These are phyloP conservation scores for Cupressus sempervirens DNA, from an alignment of 75 land plant genomes.

Conservation along the genomic window DNA sequence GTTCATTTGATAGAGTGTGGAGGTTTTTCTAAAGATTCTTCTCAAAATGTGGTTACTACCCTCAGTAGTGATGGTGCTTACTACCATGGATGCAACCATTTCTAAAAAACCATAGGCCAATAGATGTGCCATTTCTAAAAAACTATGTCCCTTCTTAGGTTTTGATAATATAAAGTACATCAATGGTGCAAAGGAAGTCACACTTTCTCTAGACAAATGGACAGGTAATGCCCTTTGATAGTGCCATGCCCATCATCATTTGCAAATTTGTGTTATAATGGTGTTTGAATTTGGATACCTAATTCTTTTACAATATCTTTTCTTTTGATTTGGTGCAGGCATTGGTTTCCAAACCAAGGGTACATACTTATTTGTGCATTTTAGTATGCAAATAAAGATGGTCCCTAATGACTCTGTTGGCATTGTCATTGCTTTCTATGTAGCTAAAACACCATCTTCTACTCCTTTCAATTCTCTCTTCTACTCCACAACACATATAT, in stretches of 20 bases:
- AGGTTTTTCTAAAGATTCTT: not conserved
- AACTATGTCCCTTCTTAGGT: slow-evolving; percentile 67
- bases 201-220: slow-evolving; percentile 46
- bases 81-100: slow-evolving; percentile 30
- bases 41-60: not conserved
- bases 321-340: slow-evolving; percentile 19
- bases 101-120: slow-evolving; percentile 36
- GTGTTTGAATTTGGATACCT: not conserved
- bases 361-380: slow-evolving; percentile 62
- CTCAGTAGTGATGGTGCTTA: not conserved
- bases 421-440: slow-evolving; percentile 64
- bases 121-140: slow-evolving; percentile 44
- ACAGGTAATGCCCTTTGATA: slow-evolving; percentile 23
- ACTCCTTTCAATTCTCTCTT: not conserved
- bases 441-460: slow-evolving; percentile 9
- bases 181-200: too few relatives aligned
- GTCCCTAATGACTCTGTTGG: slow-evolving; percentile 63
- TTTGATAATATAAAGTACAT: slow-evolving; percentile 53
- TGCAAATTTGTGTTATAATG: not conserved
- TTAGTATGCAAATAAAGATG: slow-evolving; percentile 64
- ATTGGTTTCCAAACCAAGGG: slow-evolving; percentile 63
- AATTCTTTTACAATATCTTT: not conserved
- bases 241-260: not conserved
- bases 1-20: not conserved
- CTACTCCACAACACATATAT: not conserved